phyloP scores from a whole-genome alignment of 2,329 filamentous ascomycete species.

The Exserohilum rostratum region DNA sequence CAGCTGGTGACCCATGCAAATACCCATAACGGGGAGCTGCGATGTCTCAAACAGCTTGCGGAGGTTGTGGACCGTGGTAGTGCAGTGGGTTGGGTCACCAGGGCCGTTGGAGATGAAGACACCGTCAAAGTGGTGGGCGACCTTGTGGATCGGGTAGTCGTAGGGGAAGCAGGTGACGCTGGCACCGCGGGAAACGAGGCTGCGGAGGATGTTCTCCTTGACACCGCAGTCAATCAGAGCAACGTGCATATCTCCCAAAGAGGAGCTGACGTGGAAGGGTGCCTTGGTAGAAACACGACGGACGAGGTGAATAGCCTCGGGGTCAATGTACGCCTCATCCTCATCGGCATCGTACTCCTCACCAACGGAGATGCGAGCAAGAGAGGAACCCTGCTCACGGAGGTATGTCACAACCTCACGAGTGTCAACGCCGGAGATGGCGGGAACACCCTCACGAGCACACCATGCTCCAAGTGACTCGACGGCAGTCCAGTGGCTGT shows the following conservation, averaged over 20 bases:
- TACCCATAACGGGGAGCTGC: slow-evolving; percentile 92
- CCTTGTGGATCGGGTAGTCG: slow-evolving; percentile 97
- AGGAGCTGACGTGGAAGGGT: slow-evolving; percentile 91
- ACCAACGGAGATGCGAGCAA: slow-evolving; percentile 91
- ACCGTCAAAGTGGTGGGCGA: slow-evolving; percentile 95
- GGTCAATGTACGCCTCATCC: slow-evolving; percentile 94
- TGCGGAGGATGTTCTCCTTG: slow-evolving; percentile 99
- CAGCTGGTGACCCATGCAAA: slow-evolving; percentile 96
- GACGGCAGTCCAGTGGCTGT: slow-evolving; percentile 98
- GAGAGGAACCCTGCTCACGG: slow-evolving; percentile 93
- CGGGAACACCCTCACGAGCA: slow-evolving; percentile 91
- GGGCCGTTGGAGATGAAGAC: slow-evolving; percentile 99
- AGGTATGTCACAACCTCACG: slow-evolving; percentile 95
- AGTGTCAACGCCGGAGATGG: slow-evolving; percentile 95
- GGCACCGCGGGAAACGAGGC: slow-evolving; percentile 87
- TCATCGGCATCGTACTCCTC: slow-evolving; percentile 99
- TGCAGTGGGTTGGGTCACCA: slow-evolving; percentile 96
- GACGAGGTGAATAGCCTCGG: slow-evolving; percentile 94
- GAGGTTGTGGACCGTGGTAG: slow-evolving; percentile 91
- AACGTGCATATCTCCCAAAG: slow-evolving; percentile 83
- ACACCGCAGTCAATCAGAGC: slow-evolving; percentile 97
- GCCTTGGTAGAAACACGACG: slow-evolving; percentile 97
- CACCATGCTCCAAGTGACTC: slow-evolving; percentile 95
- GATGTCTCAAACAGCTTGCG: slow-evolving; percentile 88
- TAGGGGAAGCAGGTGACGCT: slow-evolving; percentile 94